Base-by-base conservation (phyloP, 2,329 filamentous ascomycete genomes). In the Rugonectria rugulosa region DNA sequence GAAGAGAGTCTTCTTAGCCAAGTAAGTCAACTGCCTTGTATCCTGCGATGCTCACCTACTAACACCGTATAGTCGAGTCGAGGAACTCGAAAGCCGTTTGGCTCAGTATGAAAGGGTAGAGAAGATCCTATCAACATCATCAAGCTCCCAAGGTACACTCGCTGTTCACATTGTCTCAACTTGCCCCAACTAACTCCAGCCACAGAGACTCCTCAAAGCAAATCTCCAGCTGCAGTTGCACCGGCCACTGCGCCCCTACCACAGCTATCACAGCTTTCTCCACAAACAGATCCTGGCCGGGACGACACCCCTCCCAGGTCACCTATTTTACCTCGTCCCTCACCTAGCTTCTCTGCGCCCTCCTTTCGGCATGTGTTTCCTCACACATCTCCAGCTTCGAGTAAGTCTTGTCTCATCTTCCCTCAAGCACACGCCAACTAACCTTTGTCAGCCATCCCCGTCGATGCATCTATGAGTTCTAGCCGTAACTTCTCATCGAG, bases 1-100 rank as follows among this genome's bases (percentile, higher is more conserved):
- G 4, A 67, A 67, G 43, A 60, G 65, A 26, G 66, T 67, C 47
- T 67, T 67, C 36, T 62, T 67, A 55, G 65, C 64, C 44, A 67
- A 59, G 65, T 67, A 34, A 48, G 63, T 59, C 12, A n/a, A 9
- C 32, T 21, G 9, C 14, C 9, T 9, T 14, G 29, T 42, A 4
- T 24, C 3, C 5, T 11, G 20, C 7, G 40, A 53, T 24, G 3
- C 9, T n/a, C 56, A 2, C 36, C 19, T 31, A 47, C 14, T 44
- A 44, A 34, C 48, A 12, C 6, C 8, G 3, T 6, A 42, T 32
- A 67, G 65, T 42, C 63, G 65, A 10, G 67, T 67, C 5, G 65
- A 67, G 11, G 65, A 67, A 50, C 64, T 67, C 9, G 65, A 67
- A 36, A 64, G 57, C 34, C 63, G 63, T 37, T n/a, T 67, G 8